Conservation (phyloP, 305 asterid species). For the Fraxinus baroniana region DNA sequence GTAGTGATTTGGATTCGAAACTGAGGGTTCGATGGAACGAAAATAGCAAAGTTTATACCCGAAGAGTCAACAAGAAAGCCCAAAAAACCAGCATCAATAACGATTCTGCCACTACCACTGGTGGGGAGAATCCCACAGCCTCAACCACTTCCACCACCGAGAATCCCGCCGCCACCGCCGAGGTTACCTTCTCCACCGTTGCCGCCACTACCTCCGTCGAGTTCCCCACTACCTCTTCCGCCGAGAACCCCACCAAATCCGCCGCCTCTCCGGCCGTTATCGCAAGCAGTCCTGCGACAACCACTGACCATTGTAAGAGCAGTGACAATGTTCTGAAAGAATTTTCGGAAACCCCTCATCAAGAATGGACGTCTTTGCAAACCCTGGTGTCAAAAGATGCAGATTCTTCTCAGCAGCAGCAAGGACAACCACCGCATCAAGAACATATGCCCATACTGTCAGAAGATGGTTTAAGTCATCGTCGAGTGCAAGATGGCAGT, state of each 20-base stretch:
- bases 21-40: constrained; percentile 8
- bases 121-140: not conserved
- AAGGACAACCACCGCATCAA: not conserved
- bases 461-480: constrained; percentile 12
- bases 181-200: not conserved
- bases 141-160: not conserved
- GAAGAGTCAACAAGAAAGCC: constrained; percentile 14
- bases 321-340: constrained; percentile 20
- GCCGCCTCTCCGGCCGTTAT: constrained; percentile 11
- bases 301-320: not conserved
- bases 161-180: not conserved
- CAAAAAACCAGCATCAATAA: not conserved
- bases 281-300: constrained; percentile 1
- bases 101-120: constrained; percentile 3
- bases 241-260: constrained; percentile 8
- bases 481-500: constrained; percentile 17
- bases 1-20: not conserved
- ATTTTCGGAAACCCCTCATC: constrained; percentile 17
- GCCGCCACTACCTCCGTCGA: not conserved
- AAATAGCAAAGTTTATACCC: constrained; percentile 16
- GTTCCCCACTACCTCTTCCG: not conserved
- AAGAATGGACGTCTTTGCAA: constrained; percentile 16
- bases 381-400: not conserved
- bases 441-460: constrained; percentile 1
- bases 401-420: constrained; percentile 6